A percentile compares a stretch with the other conserved stretches of the same genome.
Conservation (phyloP, 805 yeast species). For the Lipomyces orientalis region DNA sequence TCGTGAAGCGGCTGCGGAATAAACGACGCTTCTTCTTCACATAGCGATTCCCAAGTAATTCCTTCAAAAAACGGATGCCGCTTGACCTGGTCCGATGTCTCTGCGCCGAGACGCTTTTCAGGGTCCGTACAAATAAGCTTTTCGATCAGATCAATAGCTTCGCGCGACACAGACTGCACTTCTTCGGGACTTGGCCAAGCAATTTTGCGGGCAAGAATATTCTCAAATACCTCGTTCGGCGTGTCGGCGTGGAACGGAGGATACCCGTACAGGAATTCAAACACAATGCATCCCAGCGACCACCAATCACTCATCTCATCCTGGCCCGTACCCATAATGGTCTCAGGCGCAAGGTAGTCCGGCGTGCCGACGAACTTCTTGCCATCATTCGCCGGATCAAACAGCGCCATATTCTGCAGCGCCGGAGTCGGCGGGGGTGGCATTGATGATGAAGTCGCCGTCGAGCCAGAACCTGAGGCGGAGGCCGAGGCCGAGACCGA, state of each 20-base stretch:
- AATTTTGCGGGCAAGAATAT: constrained; percentile 72
- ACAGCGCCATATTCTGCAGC: constrained; percentile 52
- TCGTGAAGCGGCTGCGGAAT: constrained; percentile 81
- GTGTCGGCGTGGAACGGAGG: constrained; percentile 91
- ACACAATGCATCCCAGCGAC: constrained; percentile 95
- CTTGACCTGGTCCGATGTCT: constrained; percentile 80
- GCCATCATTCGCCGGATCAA: constrained; percentile 70
- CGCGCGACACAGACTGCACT: constrained; percentile 52
- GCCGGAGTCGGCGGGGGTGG: constrained; percentile 27
- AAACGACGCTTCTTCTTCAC: constrained; percentile 75
- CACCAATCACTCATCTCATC: constrained; percentile 96
- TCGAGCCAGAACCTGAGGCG: background rate
- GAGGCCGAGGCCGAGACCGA: background rate
- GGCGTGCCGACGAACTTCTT: constrained; percentile 94
- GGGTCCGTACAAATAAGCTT: constrained; percentile 70
- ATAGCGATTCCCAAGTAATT: constrained; percentile 76
- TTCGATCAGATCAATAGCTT: constrained; percentile 75
- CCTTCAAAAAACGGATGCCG: constrained; percentile 76
- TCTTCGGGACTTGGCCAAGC: constrained; percentile 80
- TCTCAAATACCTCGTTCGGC: constrained; percentile 81
- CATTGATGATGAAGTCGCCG: constrained; percentile 20
- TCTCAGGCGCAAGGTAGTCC: constrained; percentile 96
- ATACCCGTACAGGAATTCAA: constrained; percentile 88
- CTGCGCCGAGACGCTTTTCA: constrained; percentile 66
- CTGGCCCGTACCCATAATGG: constrained; percentile 82